A percentile compares a stretch with the other conserved stretches of the same genome.
phyloP scores from a whole-genome alignment of 805 yeast species.

The Yamadazyma philogaea region DNA sequence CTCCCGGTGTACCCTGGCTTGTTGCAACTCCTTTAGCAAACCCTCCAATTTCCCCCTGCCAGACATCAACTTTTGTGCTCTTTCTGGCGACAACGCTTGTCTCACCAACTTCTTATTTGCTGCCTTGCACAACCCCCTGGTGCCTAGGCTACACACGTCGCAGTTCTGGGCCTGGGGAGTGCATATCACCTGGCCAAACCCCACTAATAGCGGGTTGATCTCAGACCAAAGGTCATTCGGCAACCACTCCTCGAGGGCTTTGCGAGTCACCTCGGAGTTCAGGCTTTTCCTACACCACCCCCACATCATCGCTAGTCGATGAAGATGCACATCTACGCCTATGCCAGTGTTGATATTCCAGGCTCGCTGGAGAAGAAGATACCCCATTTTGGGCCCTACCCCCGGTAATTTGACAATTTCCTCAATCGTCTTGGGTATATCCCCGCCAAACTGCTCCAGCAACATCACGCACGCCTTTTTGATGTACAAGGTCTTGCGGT shows the following conservation, averaged over 20 bases:
- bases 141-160: conserved; percentile 61
- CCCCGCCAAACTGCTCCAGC: conserved; percentile 50
- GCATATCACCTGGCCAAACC: conserved; percentile 90
- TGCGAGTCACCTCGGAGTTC: conserved; percentile 75
- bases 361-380: conserved; percentile 72
- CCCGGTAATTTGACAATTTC: conserved; percentile 77
- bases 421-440: conserved; percentile 67
- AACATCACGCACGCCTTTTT: conserved; percentile 58
- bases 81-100: conserved; percentile 21
- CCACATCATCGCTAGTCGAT: conserved; percentile 76
- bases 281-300: conserved; percentile 60
- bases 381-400: conserved; percentile 96
- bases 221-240: conserved; percentile 76
- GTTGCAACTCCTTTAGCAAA: conserved; percentile 1
- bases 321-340: conserved; percentile 94
- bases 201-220: conserved; percentile 82
- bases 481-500: conserved; percentile 70
- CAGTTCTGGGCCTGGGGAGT: conserved; percentile 68
- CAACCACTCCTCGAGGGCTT: conserved; percentile 68
- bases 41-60: conserved; percentile 31
- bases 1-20: neutral
- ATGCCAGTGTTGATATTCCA: conserved; percentile 78
- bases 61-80: conserved; percentile 26
- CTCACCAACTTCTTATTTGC: conserved; percentile 46
- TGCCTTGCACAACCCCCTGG: conserved; percentile 54